Evolutionary conservation across 2,329 filamentous ascomycete genomes (phyloP), one percentile per base, ranked within the genome.

Genomic region (Colletotrichum paranaense): DNA sequence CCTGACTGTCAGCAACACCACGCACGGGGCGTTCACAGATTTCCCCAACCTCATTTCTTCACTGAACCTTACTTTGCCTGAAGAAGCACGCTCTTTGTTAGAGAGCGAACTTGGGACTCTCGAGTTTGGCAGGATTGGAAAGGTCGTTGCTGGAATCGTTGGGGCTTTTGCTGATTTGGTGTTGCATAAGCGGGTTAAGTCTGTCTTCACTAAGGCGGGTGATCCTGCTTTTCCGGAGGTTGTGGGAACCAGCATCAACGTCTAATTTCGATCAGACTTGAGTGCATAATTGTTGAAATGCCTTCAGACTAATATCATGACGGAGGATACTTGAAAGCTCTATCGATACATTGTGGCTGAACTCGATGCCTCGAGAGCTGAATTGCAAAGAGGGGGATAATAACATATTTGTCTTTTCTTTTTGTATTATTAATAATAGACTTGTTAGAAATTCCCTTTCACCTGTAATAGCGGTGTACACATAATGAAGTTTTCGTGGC

Each of bases 11-110:
- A 30, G 73, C 1, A 77, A 78, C 0, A 79, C 81, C 2, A 64
- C 75, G 0, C 81, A 84, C 22, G 80, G 78, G 0, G 79, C 80
- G 0, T 84, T 79, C 42, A 81, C 80, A 0, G 82, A 84, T 55
- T 75, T 78, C 1, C 78, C 81, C 14, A 64, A 76, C 7, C 24
- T 83, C 5, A 46, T 82, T 19, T 74, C 68, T 9, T 76, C 73
- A 0, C 19, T 82, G 0, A 57, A 64, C 1, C 14, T 82, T 0
- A 56, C 35, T 14, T 59, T 82, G 0, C 76, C 80, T 0, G 71
- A 62, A 1, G 66, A 68, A 0, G 58, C 38, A 0, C 67, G 60
- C 62, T 7, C 63, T 16, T 55, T 65, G 5, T n/a, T 76, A 5
- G 73, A 63, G 52, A 9, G n/a, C n/a, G 28, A 67, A 38, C 28